These are phyloP conservation scores for Nannochloris sp. DNA, from an alignment of 139 green algal species.

Conservation along the genomic window DNA sequence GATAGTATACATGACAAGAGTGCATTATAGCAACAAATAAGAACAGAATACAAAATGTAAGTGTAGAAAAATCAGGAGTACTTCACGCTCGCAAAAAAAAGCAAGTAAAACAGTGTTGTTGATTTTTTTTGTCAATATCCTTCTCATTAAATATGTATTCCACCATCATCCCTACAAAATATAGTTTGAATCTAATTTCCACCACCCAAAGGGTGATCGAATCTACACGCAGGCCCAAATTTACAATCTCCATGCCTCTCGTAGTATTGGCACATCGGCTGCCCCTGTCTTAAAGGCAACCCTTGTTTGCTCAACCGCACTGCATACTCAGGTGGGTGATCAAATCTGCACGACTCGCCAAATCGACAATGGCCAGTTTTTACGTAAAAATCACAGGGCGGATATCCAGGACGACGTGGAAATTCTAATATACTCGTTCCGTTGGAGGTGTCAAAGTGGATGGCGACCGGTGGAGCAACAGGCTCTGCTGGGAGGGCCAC, in stretches of 20 bases:
- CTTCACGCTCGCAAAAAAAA: too few species aligned
- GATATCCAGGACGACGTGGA: conserved; percentile 52
- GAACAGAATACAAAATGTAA: not conserved
- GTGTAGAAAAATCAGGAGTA: not conserved
- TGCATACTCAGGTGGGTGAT: conserved; percentile 69
- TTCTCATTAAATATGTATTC: not conserved
- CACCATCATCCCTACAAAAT: not conserved
- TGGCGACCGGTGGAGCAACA: not conserved
- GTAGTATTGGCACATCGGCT: conserved; percentile 79
- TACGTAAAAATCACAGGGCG: conserved; percentile 80
- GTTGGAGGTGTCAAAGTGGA: not conserved
- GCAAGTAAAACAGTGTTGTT: too few species aligned
- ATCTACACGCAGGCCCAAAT: conserved; percentile 87
- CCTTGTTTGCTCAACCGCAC: conserved; percentile 54
- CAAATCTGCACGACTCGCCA: conserved; percentile 71
- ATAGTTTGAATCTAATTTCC: not conserved
- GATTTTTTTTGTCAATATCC: not conserved
- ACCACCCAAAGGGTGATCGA: conserved; percentile 66
- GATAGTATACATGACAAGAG: too few species aligned
- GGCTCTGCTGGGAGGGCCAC: not conserved
- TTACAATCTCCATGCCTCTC: conserved; percentile 77
- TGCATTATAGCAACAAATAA: too few species aligned
- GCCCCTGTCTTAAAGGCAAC: conserved; percentile 56
- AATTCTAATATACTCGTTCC: conserved; percentile 31
- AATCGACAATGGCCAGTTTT: conserved; percentile 89